Conservation (phyloP, 23 red algal species). For the Agarophyton chilense region DNA sequence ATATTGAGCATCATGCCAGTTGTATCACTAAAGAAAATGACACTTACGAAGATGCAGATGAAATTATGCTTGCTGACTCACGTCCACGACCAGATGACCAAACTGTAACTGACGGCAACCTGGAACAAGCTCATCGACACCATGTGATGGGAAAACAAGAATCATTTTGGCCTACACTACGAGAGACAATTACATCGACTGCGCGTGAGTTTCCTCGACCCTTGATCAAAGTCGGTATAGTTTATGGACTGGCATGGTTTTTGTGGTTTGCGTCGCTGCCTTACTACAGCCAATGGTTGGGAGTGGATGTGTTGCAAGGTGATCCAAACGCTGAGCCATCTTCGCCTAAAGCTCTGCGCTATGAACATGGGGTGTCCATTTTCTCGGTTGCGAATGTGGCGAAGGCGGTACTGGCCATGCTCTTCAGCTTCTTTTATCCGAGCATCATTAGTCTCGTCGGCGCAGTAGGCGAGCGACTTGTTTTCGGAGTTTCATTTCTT, state of each 20-base stretch:
- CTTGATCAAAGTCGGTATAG: constrained; percentile 58
- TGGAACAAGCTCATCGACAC: not conserved
- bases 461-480: constrained; percentile 55
- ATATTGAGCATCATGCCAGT: not conserved
- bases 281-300: constrained; percentile 69
- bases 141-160: too few relatives aligned
- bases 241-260: constrained; percentile 71
- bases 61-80: not conserved
- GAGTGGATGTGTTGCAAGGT: constrained; percentile 63
- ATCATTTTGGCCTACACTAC: constrained; percentile 12
- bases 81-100: not conserved
- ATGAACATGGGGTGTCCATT: constrained; percentile 62
- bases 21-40: not conserved
- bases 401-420: constrained; percentile 46
- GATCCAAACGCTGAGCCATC: constrained; percentile 57
- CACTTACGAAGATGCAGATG: not conserved
- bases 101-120: not conserved
- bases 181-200: constrained; percentile 2
- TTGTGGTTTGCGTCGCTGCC: constrained; percentile 70
- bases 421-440: constrained; percentile 63
- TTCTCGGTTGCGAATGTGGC: constrained; percentile 73
- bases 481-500: constrained; percentile 63
- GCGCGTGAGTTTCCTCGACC: constrained; percentile 50
- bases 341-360: constrained; percentile 5
- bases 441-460: constrained; percentile 54